These are phyloP conservation scores for Bassia scoparia DNA, from an alignment of 148 eudicot species.

Conservation along the genomic window DNA sequence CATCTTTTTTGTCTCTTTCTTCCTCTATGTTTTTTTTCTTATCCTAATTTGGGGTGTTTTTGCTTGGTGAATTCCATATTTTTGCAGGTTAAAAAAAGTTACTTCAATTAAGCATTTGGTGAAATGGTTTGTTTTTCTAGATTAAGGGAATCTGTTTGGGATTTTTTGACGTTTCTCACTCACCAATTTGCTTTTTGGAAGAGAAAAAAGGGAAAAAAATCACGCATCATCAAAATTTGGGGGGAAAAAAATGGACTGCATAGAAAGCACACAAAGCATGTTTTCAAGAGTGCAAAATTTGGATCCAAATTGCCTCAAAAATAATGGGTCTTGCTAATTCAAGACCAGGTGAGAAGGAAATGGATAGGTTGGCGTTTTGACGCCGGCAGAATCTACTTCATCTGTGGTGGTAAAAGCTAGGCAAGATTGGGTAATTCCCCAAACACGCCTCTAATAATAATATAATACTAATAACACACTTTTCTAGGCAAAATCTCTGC, in stretches of 20 bases:
- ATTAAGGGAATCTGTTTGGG: conserved; percentile 14
- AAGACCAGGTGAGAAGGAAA: conserved; percentile 96
- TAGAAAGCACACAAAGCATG: conserved; percentile 84
- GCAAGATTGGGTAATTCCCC: conserved; percentile 56
- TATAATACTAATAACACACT: background rate
- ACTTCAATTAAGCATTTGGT: background rate
- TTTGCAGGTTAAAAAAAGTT: conserved; percentile 18
- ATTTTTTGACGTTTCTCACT: too few relatives aligned
- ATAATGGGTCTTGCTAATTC: conserved; percentile 84
- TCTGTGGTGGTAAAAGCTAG: conserved; percentile 61
- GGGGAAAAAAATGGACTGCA: conserved; percentile 54
- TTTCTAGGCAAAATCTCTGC: conserved; percentile 41
- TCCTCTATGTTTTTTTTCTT: background rate
- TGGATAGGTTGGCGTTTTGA: conserved; percentile 88
- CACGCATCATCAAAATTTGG: background rate
- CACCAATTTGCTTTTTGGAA: too few relatives aligned
- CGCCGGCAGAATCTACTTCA: conserved; percentile 67
- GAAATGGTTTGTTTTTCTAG: conserved; percentile 15
- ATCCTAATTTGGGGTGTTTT: background rate
- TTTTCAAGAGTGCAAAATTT: conserved; percentile 63
- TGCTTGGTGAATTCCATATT: background rate
- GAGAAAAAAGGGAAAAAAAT: background rate
- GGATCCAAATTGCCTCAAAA: conserved; percentile 86
- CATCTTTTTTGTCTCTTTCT: background rate
- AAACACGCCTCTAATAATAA: conserved; percentile 40